Conservation (phyloP, 1,139 yeast species). For the Kurtzmaniella natalensis region DNA sequence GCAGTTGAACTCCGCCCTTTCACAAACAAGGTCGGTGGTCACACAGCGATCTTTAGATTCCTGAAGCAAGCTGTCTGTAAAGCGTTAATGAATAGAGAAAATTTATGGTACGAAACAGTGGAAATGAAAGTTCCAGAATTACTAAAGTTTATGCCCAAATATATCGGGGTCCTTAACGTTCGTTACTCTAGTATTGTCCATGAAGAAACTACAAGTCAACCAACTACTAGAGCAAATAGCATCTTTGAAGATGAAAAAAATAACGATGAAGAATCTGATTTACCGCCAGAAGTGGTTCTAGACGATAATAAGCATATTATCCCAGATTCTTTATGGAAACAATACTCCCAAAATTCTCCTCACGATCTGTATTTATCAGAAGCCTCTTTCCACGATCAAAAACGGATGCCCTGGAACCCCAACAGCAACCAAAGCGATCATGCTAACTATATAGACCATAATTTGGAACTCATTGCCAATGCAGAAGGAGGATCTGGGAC, state of each 20-base stretch:
- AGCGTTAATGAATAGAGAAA: conserved; percentile 84
- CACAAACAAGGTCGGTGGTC: conserved; percentile 95
- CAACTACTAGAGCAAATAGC: conserved; percentile 4
- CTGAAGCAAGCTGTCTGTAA: conserved; percentile 94
- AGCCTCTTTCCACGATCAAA: conserved; percentile 2
- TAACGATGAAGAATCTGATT: conserved; percentile 20
- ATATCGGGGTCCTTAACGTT: conserved; percentile 90
- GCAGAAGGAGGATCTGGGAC: not conserved
- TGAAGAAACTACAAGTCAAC: conserved; percentile 20
- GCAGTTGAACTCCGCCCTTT: conserved; percentile 87
- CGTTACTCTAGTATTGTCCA: conserved; percentile 57
- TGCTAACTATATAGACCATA: not conserved
- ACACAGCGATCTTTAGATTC: conserved; percentile 91
- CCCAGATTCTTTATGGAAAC: conserved; percentile 70
- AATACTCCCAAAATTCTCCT: conserved; percentile 53
- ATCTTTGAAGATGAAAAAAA: conserved; percentile 5
- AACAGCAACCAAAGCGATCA: not conserved
- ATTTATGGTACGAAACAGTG: conserved; percentile 84
- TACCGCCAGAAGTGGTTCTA: conserved; percentile 75
- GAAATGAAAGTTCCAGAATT: conserved; percentile 75
- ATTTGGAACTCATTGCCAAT: not conserved
- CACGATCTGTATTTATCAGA: conserved; percentile 5
- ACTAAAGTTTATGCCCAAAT: conserved; percentile 82
- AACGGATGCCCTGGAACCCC: no score
- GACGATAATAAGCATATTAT: conserved; percentile 88